Conservation (phyloP, 495 filamentous ascomycete genomes). For the Bathelium albidoporum region DNA sequence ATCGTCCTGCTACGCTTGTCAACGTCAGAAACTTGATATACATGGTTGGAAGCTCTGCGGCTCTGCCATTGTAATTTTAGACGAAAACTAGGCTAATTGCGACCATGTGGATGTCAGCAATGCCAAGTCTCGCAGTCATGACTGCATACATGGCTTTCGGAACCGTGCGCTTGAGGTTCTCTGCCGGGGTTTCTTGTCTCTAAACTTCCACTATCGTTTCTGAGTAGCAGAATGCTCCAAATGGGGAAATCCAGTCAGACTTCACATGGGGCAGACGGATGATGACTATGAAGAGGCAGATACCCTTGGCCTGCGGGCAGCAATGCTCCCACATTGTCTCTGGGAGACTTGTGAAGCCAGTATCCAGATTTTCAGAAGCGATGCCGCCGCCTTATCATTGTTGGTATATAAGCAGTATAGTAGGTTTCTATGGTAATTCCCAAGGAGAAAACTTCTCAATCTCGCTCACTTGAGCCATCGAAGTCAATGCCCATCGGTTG, state of each 20-base stretch:
- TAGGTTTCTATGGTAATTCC: neutral
- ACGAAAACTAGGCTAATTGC: too few relatives aligned
- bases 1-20: too few relatives aligned
- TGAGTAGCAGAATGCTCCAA: neutral
- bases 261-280: neutral
- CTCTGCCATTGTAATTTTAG: too few relatives aligned
- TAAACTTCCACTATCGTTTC: constrained; percentile 1
- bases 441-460: neutral
- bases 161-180: neutral
- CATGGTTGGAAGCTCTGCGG: too few relatives aligned
- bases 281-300: neutral
- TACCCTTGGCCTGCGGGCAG: neutral
- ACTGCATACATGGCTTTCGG: neutral
- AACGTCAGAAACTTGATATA: too few relatives aligned
- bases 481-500: neutral
- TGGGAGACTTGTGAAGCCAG: neutral
- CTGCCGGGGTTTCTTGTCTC: neutral
- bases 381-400: neutral
- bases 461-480: neutral
- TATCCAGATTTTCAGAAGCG: neutral
- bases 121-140: neutral
- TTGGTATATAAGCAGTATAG: neutral
- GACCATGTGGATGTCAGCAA: neutral
- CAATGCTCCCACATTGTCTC: neutral
- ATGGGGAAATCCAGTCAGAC: neutral